These are phyloP conservation scores for Spathaspora hagerdaliae DNA, from an alignment of 805 yeast genomes.

Conservation along the genomic window DNA sequence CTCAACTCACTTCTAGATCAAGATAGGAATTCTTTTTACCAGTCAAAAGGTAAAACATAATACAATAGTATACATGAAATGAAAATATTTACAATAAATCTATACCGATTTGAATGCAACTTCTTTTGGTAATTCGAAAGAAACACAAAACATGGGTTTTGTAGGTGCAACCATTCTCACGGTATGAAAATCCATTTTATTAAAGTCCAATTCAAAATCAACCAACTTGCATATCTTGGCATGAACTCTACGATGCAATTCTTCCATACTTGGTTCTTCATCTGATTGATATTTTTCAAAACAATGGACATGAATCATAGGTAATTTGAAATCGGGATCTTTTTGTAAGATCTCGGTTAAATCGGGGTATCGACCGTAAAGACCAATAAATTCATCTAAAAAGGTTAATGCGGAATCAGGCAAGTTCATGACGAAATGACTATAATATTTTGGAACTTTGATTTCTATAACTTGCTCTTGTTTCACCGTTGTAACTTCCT, in stretches of 20 bases:
- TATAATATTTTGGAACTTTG: constrained; percentile 49
- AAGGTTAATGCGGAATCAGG: constrained; percentile 92
- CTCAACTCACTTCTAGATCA: too few species aligned
- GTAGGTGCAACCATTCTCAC: constrained; percentile 97
- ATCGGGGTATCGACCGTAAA: constrained; percentile 45
- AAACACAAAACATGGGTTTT: constrained; percentile 90
- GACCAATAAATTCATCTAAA: constrained; percentile 70
- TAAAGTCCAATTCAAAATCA: constrained; percentile 44
- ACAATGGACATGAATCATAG: constrained; percentile 83
- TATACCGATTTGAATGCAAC: constrained; percentile 47
- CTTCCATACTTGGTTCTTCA: constrained; percentile 70
- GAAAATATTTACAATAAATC: too few species aligned
- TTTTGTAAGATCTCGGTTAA: constrained; percentile 28
- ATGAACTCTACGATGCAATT: constrained; percentile 63
- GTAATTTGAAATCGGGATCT: constrained; percentile 53
- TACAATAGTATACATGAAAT: too few species aligned
- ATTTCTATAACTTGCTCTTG: constrained; percentile 14
- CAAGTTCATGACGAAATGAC: constrained; percentile 89
- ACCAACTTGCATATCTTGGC: constrained; percentile 43
- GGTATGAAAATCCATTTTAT: constrained; percentile 60
- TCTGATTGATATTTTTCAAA: constrained; percentile 82
- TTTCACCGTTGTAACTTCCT: constrained; percentile 7
- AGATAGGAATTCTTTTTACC: too few species aligned
- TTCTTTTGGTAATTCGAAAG: constrained; percentile 67
- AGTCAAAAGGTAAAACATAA: too few species aligned